Base-by-base conservation (phyloP, 306 rosid genomes). In the Ormosia semicastrata region DNA sequence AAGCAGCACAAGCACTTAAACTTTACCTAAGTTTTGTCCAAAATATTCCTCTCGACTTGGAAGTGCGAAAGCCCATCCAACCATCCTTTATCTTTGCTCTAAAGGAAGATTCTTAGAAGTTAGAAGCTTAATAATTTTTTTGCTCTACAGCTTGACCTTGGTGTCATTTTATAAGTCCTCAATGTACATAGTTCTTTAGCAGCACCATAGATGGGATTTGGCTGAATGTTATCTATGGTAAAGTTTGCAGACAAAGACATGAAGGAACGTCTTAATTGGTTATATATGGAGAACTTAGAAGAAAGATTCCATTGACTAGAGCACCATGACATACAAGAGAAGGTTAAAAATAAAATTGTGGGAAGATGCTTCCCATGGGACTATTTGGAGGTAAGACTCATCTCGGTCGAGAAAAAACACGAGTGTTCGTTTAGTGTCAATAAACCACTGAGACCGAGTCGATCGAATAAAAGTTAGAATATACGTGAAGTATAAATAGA, bases 281-380 rank as follows among this genome's bases (percentile, higher is more conserved):
- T 79, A 32, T 66, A n/a, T n/a, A 82, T 81, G 83, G 77, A 69
- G 92, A 78, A 85, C 76, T 69, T 9, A 69, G 85, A 84, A 74
- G 88, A 79, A 79, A 79, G 94, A 91, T 89, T 91, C 94, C 71
- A 76, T 90, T 91, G 93, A 91, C 97, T 75, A 79, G 74, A 80
- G 88, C 91, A 85, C 87, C 89, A 77, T 77, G 57, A 53, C 56
- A 81, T 81, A 32, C 63, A 84, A 87, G 37, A 73, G 70, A 79
- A 63, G 73, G 65, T 43, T 44, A 74, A 58, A 75, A 77, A 53
- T 11, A 49, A 67, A 74, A 66, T 69, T 67, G 46, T 71, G 73
- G 54, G 81, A 87, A 89, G 92, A 91, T 89, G 93, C 91, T 89
- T 86, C 77, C 75, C 72, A 79, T 81, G 82, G 87, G 87, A 88